phyloP scores from a whole-genome alignment of 2,329 filamentous ascomycete species.

The Hymenotorrendiella dingleyae region DNA sequence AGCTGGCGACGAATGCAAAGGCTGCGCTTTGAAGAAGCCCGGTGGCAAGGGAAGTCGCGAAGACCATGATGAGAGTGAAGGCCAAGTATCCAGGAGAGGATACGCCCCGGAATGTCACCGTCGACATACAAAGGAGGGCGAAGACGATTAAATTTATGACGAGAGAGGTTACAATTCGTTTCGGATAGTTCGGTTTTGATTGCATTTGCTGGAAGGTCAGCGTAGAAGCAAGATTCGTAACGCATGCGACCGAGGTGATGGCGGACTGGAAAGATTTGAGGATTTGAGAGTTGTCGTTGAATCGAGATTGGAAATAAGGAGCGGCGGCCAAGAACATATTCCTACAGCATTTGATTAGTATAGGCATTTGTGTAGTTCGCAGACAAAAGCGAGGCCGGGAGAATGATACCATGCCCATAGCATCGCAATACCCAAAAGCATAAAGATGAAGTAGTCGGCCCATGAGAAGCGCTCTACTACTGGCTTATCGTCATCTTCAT shows the following conservation, averaged over 20 bases:
- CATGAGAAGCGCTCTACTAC: conserved; percentile 65
- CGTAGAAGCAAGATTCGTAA: conserved; percentile 74
- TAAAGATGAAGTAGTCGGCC: conserved; percentile 80
- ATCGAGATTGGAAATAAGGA: conserved; percentile 85
- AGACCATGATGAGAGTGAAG: conserved; percentile 79
- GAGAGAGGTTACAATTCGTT: conserved; percentile 74
- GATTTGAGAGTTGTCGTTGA: conserved; percentile 64
- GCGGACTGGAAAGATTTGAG: conserved; percentile 81
- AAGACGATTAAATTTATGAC: conserved; percentile 74
- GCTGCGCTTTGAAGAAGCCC: conserved; percentile 90
- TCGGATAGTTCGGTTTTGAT: conserved; percentile 76
- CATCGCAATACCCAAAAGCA: conserved; percentile 85
- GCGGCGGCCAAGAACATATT: conserved; percentile 98
- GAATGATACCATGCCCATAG: conserved; percentile 85
- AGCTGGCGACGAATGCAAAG: conserved; percentile 84
- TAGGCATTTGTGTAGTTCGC: background rate
- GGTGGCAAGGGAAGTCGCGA: conserved; percentile 70
- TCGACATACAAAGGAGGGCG: conserved; percentile 72
- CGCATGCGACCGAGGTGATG: conserved; percentile 78
- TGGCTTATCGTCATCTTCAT: conserved; percentile 8
- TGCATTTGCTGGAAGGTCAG: conserved; percentile 76
- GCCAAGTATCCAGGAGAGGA: conserved; percentile 64
- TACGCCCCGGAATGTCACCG: conserved; percentile 57
- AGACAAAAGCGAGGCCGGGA: conserved; percentile 9
- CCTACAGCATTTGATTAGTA: conserved; percentile 46